Evolutionary conservation across 2,329 filamentous ascomycete species (phyloP).

Genomic region (Diaporthe capsici): DNA sequence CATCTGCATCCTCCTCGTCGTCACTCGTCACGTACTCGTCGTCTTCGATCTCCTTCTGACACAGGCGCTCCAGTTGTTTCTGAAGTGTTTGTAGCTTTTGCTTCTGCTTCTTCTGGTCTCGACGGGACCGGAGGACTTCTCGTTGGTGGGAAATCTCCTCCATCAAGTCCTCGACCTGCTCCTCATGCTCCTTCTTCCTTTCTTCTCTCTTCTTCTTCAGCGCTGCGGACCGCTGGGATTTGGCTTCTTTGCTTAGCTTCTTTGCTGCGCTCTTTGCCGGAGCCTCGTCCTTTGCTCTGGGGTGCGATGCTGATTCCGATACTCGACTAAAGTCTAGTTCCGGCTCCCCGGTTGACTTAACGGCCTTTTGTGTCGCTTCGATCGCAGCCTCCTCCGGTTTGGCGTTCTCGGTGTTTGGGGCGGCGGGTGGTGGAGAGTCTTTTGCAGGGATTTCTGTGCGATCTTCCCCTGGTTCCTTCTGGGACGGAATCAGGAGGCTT

Average conservation of each 20-base stretch:
- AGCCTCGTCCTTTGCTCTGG: background rate
- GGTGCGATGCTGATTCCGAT: constrained; percentile 18
- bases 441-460: background rate
- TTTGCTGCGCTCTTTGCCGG: background rate
- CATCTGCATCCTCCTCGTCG: constrained; percentile 8
- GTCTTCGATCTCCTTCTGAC: constrained; percentile 28
- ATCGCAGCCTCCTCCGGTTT: background rate
- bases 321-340: constrained; percentile 17
- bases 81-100: constrained; percentile 27
- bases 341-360: background rate
- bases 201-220: constrained; percentile 24
- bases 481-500: background rate
- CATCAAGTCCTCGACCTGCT: constrained; percentile 13
- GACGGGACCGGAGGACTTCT: constrained; percentile 28
- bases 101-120: constrained; percentile 32
- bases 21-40: constrained; percentile 25
- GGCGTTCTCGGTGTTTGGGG: background rate
- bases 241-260: constrained; percentile 30
- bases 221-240: constrained; percentile 13
- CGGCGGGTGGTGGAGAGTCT: background rate
- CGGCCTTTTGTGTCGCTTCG: background rate
- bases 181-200: constrained; percentile 15
- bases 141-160: constrained; percentile 22
- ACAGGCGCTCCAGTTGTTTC: constrained; percentile 23
- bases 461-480: background rate